Percentiles rank a stretch among this genome's conserved stretches.
These are phyloP conservation scores for Monilinia polystroma DNA, from an alignment of 2,329 filamentous ascomycete species.

Conservation along the genomic window DNA sequence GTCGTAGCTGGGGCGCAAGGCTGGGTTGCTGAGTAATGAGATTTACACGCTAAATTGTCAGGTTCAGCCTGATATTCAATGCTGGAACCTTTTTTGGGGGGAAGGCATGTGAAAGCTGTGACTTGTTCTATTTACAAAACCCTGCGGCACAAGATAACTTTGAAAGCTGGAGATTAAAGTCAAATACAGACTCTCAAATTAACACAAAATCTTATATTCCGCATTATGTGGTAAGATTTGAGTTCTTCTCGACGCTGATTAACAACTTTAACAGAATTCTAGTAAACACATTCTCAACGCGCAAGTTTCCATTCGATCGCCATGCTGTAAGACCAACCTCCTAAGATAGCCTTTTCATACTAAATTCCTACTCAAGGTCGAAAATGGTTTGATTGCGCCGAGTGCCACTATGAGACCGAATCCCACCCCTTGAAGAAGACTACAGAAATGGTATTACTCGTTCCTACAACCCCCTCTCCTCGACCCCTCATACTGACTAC, in stretches of 20 bases:
- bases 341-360: slow-evolving; percentile 1
- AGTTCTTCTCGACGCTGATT: background rate
- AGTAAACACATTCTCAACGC: slow-evolving; percentile 99
- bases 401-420: slow-evolving; percentile 85
- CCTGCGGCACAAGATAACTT: background rate
- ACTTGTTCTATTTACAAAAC: background rate
- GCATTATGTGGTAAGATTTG: slow-evolving; percentile 37
- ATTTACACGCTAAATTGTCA: background rate
- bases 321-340: slow-evolving; percentile 70
- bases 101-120: slow-evolving; percentile 5
- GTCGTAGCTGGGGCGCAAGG: slow-evolving; percentile 21
- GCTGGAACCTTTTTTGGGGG: background rate
- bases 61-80: slow-evolving; percentile 11
- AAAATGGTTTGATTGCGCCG: slow-evolving; percentile 98
- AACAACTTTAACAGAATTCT: slow-evolving; percentile 25
- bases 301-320: slow-evolving; percentile 91
- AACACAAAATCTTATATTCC: background rate
- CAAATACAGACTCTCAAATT: background rate
- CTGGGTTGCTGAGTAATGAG: slow-evolving; percentile 21
- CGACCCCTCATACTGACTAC: slow-evolving; percentile 13
- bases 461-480: slow-evolving; percentile 11
- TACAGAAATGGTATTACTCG: slow-evolving; percentile 68
- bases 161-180: background rate
- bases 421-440: slow-evolving; percentile 72
- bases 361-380: slow-evolving; percentile 54